Evolutionary conservation across 495 filamentous ascomycete genomes (phyloP), one percentile per base, ranked within the genome.

Genomic region (Xylaria longipes): DNA sequence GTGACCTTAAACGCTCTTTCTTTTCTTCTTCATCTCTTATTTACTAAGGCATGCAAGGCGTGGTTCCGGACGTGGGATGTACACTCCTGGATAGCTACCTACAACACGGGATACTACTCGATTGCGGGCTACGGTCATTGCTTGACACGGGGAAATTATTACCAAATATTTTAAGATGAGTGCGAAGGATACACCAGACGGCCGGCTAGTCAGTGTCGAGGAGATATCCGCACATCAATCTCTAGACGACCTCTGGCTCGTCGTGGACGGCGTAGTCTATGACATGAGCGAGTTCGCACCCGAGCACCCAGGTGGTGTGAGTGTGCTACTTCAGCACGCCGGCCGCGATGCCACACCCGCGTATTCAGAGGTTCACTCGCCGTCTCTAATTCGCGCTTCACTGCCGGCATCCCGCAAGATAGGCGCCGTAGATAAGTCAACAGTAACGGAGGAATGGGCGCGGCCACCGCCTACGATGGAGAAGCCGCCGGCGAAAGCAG

Each of bases 251-350:
- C 92, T 93, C 76, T 97, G 92, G 93, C 88, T 95, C 33, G 88
- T 92, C 39, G 84, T 97, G 5, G 88, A 93, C 74, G 88, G 88
- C 60, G 82, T 85, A 29, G 92, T 95, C 14, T 97, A 93, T 84
- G 91, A 97, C 77, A 85, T 96, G 61, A 91, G 86, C 9, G 85
- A 89, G 22, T 92, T 93, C 68, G 79, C 87, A 1, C 83, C 84
- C 2, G 83, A 89, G 52, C 91, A 93, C 73, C 91, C 91, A 5
- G 91, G 90, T 2, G 91, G 91, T 27, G 77, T 84, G 14, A 74
- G 69, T 35, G 83, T 92, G 8, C 89, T 94, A 41, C 77, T 92
- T n/a, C 85, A 87, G 72, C 86, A 92, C 72, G 92, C 93, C 20
- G 92, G 92, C 37, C 82, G 80, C 41, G 93, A 97, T 81, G 93